Conservation (phyloP, 768 basidiomycete species). For the Hericium alpestre region DNA sequence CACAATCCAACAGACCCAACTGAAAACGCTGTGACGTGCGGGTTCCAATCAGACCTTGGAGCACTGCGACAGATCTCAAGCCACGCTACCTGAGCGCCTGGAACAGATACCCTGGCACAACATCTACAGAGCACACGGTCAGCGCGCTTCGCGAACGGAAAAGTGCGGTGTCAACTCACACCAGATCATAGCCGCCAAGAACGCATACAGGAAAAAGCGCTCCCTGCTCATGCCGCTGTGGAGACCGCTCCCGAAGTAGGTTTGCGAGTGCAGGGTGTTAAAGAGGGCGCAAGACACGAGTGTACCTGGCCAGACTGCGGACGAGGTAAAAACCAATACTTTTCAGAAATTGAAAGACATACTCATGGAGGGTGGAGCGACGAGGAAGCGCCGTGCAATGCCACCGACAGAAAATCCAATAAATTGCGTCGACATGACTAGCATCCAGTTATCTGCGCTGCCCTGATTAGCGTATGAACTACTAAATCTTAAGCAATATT, state of each 20-base stretch:
- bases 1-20: slow-evolving; percentile 36
- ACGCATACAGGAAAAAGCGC: slow-evolving; percentile 62
- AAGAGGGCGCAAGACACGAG: slow-evolving; percentile 64
- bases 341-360: not conserved
- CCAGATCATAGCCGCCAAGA: slow-evolving; percentile 47
- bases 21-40: slow-evolving; percentile 17
- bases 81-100: slow-evolving; percentile 1
- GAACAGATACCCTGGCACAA: slow-evolving; percentile 37
- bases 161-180: slow-evolving; percentile 23
- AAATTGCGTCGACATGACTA: slow-evolving; percentile 68
- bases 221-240: slow-evolving; percentile 59
- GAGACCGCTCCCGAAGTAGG: slow-evolving; percentile 51
- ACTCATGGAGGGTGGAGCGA: slow-evolving; percentile 41
- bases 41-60: not conserved
- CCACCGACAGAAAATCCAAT: slow-evolving; percentile 80
- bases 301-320: slow-evolving; percentile 56
- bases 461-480: too few species aligned
- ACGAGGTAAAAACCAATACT: not conserved
- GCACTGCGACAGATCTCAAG: not conserved
- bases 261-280: slow-evolving; percentile 64
- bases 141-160: too few species aligned
- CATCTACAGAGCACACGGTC: slow-evolving; percentile 18
- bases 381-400: slow-evolving; percentile 63
- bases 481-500: not conserved
- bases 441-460: slow-evolving; percentile 60